phyloP scores from a whole-genome alignment of 31 red algal species.

The Odonthalia washingtoniensis region DNA sequence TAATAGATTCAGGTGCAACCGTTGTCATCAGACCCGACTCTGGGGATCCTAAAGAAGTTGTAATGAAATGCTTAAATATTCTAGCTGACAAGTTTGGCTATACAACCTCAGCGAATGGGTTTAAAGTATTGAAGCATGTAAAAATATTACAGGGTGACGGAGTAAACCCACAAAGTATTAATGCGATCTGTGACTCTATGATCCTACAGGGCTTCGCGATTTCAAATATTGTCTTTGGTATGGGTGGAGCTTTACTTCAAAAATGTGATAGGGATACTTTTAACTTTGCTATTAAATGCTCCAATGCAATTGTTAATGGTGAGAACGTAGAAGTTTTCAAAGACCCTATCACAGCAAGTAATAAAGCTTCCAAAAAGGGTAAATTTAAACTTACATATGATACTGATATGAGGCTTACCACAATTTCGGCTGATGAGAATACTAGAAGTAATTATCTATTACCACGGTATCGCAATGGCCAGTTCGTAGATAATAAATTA shows the following conservation, averaged over 20 bases:
- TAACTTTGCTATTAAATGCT: constrained; percentile 13
- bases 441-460: no score
- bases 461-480: no score
- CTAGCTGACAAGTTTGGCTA: constrained; percentile 13
- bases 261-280: constrained; percentile 14
- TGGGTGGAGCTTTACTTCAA: constrained; percentile 14
- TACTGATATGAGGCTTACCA: no score
- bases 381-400: constrained; percentile 9
- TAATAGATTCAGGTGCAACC: neutral
- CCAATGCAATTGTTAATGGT: neutral
- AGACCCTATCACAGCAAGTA: neutral
- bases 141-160: constrained; percentile 20
- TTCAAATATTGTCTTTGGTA: constrained; percentile 9
- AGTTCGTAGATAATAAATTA: no score
- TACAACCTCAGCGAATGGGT: neutral
- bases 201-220: neutral
- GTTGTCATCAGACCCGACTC: constrained; percentile 1
- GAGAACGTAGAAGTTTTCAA: neutral
- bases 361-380: constrained; percentile 1
- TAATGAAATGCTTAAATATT: neutral
- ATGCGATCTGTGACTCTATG: neutral
- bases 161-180: neutral
- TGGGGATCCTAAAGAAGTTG: neutral
- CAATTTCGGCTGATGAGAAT: no score
- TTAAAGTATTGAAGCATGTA: constrained; percentile 5